Percentiles rank a stretch among this genome's conserved stretches.
Evolutionary conservation across 768 basidiomycete species (phyloP).

Genomic region (Tricholoma bakamatsutake): DNA sequence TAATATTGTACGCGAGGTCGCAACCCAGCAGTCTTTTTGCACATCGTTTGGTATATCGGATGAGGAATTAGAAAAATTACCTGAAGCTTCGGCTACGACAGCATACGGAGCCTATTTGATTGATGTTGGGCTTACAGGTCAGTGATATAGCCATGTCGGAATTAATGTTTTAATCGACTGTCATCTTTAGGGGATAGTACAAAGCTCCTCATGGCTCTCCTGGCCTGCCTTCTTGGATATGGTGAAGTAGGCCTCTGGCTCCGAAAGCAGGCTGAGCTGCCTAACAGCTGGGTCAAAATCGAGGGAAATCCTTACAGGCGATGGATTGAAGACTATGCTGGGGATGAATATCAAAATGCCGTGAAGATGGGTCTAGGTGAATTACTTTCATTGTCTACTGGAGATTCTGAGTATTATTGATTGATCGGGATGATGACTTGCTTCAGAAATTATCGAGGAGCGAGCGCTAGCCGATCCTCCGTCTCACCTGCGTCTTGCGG

Average conservation of each 20-base stretch:
- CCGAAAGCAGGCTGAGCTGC: constrained; percentile 43
- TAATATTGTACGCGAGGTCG: constrained; percentile 61
- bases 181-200: constrained; percentile 52
- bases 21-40: constrained; percentile 70
- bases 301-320: constrained; percentile 68
- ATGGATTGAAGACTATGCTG: constrained; percentile 81
- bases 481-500: constrained; percentile 47
- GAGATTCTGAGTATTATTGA: too few relatives aligned
- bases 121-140: constrained; percentile 69
- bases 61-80: constrained; percentile 53
- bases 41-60: constrained; percentile 59
- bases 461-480: constrained; percentile 59
- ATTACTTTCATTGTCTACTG: constrained; percentile 17
- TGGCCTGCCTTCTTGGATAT: constrained; percentile 86
- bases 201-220: constrained; percentile 72
- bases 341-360: constrained; percentile 63
- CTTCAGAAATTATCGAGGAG: constrained; percentile 66
- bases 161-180: background rate
- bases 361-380: constrained; percentile 70
- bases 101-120: constrained; percentile 88
- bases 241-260: constrained; percentile 90
- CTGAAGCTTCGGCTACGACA: constrained; percentile 66
- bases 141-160: constrained; percentile 3
- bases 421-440: background rate
- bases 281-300: constrained; percentile 49